phyloP scores from a whole-genome alignment of 805 yeast species.

The Nakazawaea wickerhamii region DNA sequence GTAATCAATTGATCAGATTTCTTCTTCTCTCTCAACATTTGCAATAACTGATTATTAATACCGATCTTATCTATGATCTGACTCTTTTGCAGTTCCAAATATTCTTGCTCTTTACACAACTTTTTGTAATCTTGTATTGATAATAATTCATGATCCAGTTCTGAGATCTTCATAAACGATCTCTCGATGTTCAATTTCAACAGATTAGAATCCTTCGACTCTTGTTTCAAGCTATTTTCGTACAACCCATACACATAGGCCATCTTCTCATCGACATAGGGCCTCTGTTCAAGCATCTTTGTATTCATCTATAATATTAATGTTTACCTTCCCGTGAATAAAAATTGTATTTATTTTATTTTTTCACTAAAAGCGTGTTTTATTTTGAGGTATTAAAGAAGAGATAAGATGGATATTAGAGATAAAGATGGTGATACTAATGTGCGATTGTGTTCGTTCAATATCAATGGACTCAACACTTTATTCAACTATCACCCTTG shows the following conservation, averaged over 20 bases:
- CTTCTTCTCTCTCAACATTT: not conserved
- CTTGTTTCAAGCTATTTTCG: constrained; percentile 2
- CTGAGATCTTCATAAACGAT: not conserved
- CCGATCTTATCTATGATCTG: not conserved
- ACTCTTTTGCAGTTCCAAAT: not conserved
- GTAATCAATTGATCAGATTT: not conserved
- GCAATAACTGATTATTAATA: not conserved
- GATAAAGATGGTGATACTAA: not conserved
- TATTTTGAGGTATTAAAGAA: not conserved
- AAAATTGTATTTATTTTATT: not conserved
- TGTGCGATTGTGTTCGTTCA: constrained; percentile 43
- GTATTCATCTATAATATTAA: not conserved
- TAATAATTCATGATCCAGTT: not conserved
- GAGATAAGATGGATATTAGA: not conserved
- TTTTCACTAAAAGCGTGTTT: not conserved
- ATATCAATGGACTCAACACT: constrained; percentile 80
- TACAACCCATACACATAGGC: constrained; percentile 4
- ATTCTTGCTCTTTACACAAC: not conserved
- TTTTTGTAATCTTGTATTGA: constrained; percentile 1
- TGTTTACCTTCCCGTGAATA: not conserved
- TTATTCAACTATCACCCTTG: constrained; percentile 82
- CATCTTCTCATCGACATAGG: constrained; percentile 5
- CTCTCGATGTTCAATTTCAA: constrained; percentile 7
- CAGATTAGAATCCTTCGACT: not conserved
- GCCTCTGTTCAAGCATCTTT: constrained; percentile 9